phyloP scores from a whole-genome alignment of 2,329 filamentous ascomycete species.

The Clarireedia homoeocarpa region DNA sequence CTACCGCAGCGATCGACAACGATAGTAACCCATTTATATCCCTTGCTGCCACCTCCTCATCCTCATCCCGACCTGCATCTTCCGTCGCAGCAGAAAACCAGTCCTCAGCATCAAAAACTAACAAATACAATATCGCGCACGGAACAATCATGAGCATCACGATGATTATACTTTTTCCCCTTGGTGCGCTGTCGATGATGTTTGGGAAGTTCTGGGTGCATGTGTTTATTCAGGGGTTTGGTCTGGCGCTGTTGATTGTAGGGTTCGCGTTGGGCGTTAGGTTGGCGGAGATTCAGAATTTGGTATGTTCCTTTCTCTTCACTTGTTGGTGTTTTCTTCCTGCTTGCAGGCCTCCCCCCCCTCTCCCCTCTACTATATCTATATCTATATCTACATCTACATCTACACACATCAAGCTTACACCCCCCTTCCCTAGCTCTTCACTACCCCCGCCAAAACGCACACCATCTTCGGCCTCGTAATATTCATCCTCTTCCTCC shows the following conservation, averaged over 20 bases:
- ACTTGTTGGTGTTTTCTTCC: too few relatives aligned
- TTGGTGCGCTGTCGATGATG: slow-evolving; percentile 53
- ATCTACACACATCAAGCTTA: too few relatives aligned
- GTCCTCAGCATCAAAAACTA: background rate
- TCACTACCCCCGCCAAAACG: slow-evolving; percentile 33
- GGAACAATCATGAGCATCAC: slow-evolving; percentile 54
- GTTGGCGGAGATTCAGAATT: slow-evolving; percentile 32
- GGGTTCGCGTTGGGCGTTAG: slow-evolving; percentile 53
- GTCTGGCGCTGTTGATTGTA: slow-evolving; percentile 51
- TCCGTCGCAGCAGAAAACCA: slow-evolving; percentile 1
- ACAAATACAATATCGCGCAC: slow-evolving; percentile 35
- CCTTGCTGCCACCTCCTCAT: background rate
- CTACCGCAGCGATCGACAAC: slow-evolving; percentile 15
- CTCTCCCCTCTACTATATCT: too few relatives aligned
- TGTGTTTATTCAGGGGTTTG: slow-evolving; percentile 45
- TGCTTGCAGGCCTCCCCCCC: background rate
- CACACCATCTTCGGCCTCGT: slow-evolving; percentile 51
- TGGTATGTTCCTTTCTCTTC: slow-evolving; percentile 34
- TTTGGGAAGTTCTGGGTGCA: slow-evolving; percentile 45
- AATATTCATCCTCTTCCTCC: slow-evolving; percentile 43
- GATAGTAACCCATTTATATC: slow-evolving; percentile 23
- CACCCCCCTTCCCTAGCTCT: background rate
- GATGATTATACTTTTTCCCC: slow-evolving; percentile 50
- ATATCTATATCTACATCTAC: background rate
- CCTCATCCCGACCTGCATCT: slow-evolving; percentile 6